Percentiles rank a stretch among this genome's conserved stretches.
Conservation (phyloP, 1,284 basidiomycete species). For the Amylostereum chailletii region DNA sequence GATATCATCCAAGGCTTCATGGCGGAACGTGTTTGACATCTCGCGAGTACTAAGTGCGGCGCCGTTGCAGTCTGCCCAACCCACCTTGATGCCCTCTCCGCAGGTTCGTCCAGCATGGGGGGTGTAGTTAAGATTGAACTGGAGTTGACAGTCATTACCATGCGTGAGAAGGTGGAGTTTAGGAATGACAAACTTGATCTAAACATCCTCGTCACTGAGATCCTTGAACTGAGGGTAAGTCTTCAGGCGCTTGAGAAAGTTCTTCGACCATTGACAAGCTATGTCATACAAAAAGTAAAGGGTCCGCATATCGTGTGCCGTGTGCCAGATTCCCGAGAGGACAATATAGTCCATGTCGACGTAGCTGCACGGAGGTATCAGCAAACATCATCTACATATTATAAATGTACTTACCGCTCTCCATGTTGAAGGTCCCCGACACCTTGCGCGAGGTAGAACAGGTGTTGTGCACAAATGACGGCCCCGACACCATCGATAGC, state of each 20-base stretch:
- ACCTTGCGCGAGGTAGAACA: constrained; percentile 9
- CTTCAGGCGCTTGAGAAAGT: constrained; percentile 10
- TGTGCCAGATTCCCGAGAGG: constrained; percentile 7
- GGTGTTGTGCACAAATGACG: constrained; percentile 12
- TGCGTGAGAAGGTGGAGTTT: constrained; percentile 26
- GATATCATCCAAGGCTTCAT: constrained; percentile 24
- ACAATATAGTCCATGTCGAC: constrained; percentile 20
- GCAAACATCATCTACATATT: background rate
- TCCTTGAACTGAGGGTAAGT: constrained; percentile 2
- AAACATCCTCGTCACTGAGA: background rate
- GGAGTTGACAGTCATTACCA: constrained; percentile 13
- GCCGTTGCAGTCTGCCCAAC: constrained; percentile 8
- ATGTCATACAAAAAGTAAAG: constrained; percentile 21
- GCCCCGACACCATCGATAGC: constrained; percentile 9
- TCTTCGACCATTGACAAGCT: constrained; percentile 18
- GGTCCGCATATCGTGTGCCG: background rate
- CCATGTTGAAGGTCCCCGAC: constrained; percentile 16
- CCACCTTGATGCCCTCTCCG: constrained; percentile 27
- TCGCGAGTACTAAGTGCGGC: constrained; percentile 20
- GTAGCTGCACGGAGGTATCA: constrained; percentile 13
- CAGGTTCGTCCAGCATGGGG: constrained; percentile 21
- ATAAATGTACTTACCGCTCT: constrained; percentile 12
- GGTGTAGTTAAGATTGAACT: constrained; percentile 21
- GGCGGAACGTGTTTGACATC: constrained; percentile 23
- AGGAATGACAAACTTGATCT: constrained; percentile 15